Conservation (phyloP, 306 rosid species). For the Cucumis hystrix region DNA sequence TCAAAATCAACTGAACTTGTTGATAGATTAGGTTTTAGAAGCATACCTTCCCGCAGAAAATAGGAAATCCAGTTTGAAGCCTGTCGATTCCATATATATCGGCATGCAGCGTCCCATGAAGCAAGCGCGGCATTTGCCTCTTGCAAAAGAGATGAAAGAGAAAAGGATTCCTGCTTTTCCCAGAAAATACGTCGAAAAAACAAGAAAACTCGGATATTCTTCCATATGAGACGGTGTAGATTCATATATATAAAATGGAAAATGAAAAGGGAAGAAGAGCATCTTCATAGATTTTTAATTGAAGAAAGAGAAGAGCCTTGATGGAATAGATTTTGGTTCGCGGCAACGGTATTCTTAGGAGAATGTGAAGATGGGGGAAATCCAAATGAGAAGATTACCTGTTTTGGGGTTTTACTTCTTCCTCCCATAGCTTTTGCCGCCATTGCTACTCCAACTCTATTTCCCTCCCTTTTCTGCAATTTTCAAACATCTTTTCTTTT, state of each 20-base stretch:
- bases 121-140: slow-evolving; percentile 31
- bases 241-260: slow-evolving; percentile 4
- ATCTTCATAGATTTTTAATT: not conserved
- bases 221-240: not conserved
- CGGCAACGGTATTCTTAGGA: not conserved
- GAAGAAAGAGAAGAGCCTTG: slow-evolving; percentile 41
- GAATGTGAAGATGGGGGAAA: not conserved
- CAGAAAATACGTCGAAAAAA: not conserved
- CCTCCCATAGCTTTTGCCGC: not conserved
- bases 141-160: not conserved
- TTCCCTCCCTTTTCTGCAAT: not conserved
- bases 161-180: not conserved
- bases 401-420: not conserved
- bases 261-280: not conserved
- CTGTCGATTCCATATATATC: slow-evolving; percentile 38
- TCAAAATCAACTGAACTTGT: not conserved
- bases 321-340: slow-evolving; percentile 11
- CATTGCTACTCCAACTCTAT: not conserved
- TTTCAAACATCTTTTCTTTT: not conserved
- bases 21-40: not conserved
- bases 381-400: not conserved
- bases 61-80: slow-evolving; percentile 22
- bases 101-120: slow-evolving; percentile 55
- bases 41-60: slow-evolving; percentile 28
- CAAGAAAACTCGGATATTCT: not conserved